Conservation (phyloP, 2,329 filamentous ascomycete genomes). For the Lasiodiplodia hormozganensis region DNA sequence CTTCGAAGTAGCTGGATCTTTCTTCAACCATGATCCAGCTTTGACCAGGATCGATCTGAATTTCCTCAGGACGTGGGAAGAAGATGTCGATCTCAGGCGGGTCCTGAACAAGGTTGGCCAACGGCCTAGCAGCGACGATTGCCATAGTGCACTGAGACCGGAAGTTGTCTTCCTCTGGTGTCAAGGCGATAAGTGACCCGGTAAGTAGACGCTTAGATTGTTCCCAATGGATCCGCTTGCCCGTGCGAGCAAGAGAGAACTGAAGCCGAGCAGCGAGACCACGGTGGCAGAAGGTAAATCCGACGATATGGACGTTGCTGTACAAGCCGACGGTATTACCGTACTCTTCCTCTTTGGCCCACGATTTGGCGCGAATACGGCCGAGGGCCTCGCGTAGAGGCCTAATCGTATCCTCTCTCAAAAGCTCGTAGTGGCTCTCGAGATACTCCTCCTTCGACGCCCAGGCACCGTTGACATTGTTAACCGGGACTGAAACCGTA, state of each 20-base stretch:
- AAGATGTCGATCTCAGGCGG: constrained; percentile 79
- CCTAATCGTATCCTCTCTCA: constrained; percentile 76
- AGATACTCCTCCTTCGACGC: constrained; percentile 70
- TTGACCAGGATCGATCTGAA: constrained; percentile 71
- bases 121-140: constrained; percentile 72
- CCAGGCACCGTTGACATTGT: constrained; percentile 60
- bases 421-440: constrained; percentile 74
- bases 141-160: constrained; percentile 71
- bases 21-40: constrained; percentile 83
- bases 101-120: constrained; percentile 67
- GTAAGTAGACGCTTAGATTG: constrained; percentile 64
- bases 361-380: constrained; percentile 59
- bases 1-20: constrained; percentile 77
- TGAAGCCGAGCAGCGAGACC: constrained; percentile 72
- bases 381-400: constrained; percentile 72
- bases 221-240: constrained; percentile 72
- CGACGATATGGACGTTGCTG: constrained; percentile 35
- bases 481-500: constrained; percentile 31
- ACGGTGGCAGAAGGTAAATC: constrained; percentile 64
- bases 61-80: constrained; percentile 67
- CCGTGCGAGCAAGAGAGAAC: constrained; percentile 72
- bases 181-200: constrained; percentile 63
- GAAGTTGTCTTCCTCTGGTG: constrained; percentile 67
- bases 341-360: constrained; percentile 63
- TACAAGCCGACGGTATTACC: constrained; percentile 46